These are phyloP conservation scores for Talaromyces sp. DNA, from an alignment of 2,329 filamentous ascomycete species.

Conservation along the genomic window DNA sequence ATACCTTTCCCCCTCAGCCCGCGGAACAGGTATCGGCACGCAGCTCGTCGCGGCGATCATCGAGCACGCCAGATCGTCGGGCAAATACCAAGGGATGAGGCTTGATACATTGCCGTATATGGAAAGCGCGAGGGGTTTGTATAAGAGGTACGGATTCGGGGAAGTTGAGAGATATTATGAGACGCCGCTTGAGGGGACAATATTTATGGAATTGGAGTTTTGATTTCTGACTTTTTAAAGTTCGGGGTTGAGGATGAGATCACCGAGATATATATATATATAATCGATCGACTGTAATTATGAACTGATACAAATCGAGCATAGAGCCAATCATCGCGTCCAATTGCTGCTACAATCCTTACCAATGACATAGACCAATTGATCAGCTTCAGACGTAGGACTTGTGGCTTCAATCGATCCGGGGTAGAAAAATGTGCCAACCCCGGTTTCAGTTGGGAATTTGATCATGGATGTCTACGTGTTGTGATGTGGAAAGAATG, in stretches of 20 bases:
- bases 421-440: neutral
- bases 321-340: neutral
- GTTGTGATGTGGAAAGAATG: neutral
- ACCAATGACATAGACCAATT: neutral
- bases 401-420: neutral
- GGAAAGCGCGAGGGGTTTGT: conserved; percentile 49
- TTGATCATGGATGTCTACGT: neutral
- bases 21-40: conserved; percentile 50
- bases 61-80: conserved; percentile 43
- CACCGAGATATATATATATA: neutral
- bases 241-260: neutral
- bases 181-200: conserved; percentile 51
- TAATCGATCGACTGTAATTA: neutral
- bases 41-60: conserved; percentile 47
- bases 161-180: conserved; percentile 54
- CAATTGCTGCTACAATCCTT: neutral
- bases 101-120: conserved; percentile 56
- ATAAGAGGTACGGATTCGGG: conserved; percentile 50
- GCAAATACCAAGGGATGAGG: conserved; percentile 49
- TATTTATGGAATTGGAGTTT: conserved; percentile 47
- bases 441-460: neutral
- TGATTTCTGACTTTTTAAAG: no score
- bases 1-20: conserved; percentile 48
- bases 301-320: neutral
- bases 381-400: neutral